A percentile compares a stretch with the other conserved stretches of the same genome.
Conservation (phyloP, 257 asterid genomes). For the Nemophila menziesii region DNA sequence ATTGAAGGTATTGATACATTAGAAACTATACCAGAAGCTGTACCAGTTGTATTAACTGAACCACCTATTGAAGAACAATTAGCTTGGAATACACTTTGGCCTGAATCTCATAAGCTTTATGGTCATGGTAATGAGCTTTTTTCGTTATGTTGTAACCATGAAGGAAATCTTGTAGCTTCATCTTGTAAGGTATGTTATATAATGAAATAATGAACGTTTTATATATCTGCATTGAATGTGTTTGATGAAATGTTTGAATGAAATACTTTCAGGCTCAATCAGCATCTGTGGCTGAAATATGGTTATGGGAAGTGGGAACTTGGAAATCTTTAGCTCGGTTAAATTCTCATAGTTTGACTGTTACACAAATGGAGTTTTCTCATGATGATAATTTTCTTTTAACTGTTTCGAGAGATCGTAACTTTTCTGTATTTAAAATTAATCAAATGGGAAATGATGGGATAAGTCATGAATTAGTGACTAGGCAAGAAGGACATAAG, state of each 20-base stretch:
- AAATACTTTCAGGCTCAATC: constrained; percentile 65
- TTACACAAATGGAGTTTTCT: constrained; percentile 87
- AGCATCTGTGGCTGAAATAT: constrained; percentile 79
- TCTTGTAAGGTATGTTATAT: constrained; percentile 90
- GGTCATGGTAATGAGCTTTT: constrained; percentile 95
- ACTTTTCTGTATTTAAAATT: constrained; percentile 65
- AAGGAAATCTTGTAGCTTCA: constrained; percentile 82
- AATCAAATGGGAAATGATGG: constrained; percentile 45
- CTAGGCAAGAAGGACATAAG: constrained; percentile 80
- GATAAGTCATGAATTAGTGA: constrained; percentile 37
- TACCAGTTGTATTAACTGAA: constrained; percentile 80
- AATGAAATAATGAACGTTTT: too few relatives aligned
- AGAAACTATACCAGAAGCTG: constrained; percentile 92
- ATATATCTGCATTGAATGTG: not conserved
- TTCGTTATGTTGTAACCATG: constrained; percentile 67
- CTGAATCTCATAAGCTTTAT: constrained; percentile 90
- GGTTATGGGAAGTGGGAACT: constrained; percentile 92
- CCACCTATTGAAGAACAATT: constrained; percentile 95
- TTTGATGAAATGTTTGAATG: not conserved
- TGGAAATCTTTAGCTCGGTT: constrained; percentile 84
- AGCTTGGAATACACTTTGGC: constrained; percentile 90
- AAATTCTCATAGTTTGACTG: constrained; percentile 86
- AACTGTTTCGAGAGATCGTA: constrained; percentile 92
- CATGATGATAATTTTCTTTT: constrained; percentile 59
- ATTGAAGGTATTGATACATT: constrained; percentile 61